Evolutionary conservation across 192 early-diverging fungal species (phyloP).

Genomic region (Rhizoclosmatium sp.): DNA sequence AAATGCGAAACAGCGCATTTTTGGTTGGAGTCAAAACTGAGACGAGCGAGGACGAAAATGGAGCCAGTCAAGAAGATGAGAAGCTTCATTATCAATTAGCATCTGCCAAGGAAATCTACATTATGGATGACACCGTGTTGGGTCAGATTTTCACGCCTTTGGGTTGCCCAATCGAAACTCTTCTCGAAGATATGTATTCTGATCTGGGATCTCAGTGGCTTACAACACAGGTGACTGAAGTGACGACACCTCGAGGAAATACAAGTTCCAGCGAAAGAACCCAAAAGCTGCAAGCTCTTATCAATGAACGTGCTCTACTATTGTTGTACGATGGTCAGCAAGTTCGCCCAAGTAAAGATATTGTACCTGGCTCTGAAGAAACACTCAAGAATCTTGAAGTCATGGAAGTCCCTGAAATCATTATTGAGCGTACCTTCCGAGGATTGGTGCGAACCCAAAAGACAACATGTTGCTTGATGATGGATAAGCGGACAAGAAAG

Average conservation of each 20-base stretch:
- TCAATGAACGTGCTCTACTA: slow-evolving; percentile 79
- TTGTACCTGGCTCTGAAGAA: slow-evolving; percentile 60
- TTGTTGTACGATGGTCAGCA: slow-evolving; percentile 71
- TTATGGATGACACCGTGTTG: slow-evolving; percentile 80
- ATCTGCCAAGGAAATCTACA: slow-evolving; percentile 72
- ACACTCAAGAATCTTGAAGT: slow-evolving; percentile 71
- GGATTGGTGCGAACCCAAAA: slow-evolving; percentile 55
- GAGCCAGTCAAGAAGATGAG: slow-evolving; percentile 32
- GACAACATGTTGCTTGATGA: slow-evolving; percentile 67
- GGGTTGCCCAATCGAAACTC: slow-evolving; percentile 71
- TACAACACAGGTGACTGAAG: slow-evolving; percentile 68
- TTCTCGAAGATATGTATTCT: slow-evolving; percentile 70
- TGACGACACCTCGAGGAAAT: slow-evolving; percentile 57
- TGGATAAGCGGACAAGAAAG: slow-evolving; percentile 37
- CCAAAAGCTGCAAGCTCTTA: slow-evolving; percentile 63
- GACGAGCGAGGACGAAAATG: slow-evolving; percentile 26
- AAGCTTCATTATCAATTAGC: slow-evolving; percentile 71
- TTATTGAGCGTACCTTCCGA: slow-evolving; percentile 61
- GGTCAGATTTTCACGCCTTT: slow-evolving; percentile 79
- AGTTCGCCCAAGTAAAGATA: slow-evolving; percentile 53
- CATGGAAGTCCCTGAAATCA: slow-evolving; percentile 70
- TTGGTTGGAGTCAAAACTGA: slow-evolving; percentile 68
- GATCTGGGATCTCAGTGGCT: slow-evolving; percentile 73
- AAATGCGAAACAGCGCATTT: slow-evolving; percentile 70
- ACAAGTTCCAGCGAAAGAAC: slow-evolving; percentile 53